Conservation (phyloP, 2,329 filamentous ascomycete species). For the Coniella vitis region DNA sequence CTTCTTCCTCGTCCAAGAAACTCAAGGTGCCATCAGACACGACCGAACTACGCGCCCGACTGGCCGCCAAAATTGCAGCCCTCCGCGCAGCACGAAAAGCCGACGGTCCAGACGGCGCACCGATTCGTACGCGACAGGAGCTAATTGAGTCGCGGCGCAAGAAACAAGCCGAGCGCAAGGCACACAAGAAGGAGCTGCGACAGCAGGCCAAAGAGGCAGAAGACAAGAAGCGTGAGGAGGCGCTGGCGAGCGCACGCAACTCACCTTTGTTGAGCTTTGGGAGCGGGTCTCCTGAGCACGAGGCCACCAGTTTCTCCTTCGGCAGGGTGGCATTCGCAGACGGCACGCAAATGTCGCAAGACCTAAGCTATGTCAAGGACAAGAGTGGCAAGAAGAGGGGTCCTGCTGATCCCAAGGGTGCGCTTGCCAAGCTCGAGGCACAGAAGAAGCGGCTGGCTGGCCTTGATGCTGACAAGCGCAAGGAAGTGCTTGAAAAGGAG, state of each 20-base stretch:
- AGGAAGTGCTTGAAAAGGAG: slow-evolving; percentile 88
- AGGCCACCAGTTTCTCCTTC: slow-evolving; percentile 70
- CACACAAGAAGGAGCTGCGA: slow-evolving; percentile 81
- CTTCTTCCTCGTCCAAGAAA: slow-evolving; percentile 56
- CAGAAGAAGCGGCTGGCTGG: slow-evolving; percentile 73
- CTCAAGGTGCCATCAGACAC: slow-evolving; percentile 64
- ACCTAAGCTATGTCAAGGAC: slow-evolving; percentile 52
- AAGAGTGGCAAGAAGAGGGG: slow-evolving; percentile 62
- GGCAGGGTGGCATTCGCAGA: slow-evolving; percentile 87
- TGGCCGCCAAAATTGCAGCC: slow-evolving; percentile 77
- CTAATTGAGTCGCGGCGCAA: slow-evolving; percentile 82
- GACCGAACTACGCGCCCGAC: slow-evolving; percentile 66
- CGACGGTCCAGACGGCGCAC: slow-evolving; percentile 72
- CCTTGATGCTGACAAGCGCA: slow-evolving; percentile 73
- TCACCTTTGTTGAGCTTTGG: slow-evolving; percentile 50
- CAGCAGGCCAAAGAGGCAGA: slow-evolving; percentile 74
- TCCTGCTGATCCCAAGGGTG: slow-evolving; percentile 75
- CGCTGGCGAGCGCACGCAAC: slow-evolving; percentile 51
- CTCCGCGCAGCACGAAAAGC: slow-evolving; percentile 83
- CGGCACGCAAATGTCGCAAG: slow-evolving; percentile 70
- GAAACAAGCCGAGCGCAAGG: slow-evolving; percentile 81
- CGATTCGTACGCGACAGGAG: slow-evolving; percentile 81
- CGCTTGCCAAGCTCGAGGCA: slow-evolving; percentile 77
- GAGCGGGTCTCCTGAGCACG: slow-evolving; percentile 27
- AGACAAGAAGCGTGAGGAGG: slow-evolving; percentile 57